Evolutionary conservation across 345 rosid species (phyloP), one percentile per base, ranked within the genome.

Genomic region (Syzygium aqueum): DNA sequence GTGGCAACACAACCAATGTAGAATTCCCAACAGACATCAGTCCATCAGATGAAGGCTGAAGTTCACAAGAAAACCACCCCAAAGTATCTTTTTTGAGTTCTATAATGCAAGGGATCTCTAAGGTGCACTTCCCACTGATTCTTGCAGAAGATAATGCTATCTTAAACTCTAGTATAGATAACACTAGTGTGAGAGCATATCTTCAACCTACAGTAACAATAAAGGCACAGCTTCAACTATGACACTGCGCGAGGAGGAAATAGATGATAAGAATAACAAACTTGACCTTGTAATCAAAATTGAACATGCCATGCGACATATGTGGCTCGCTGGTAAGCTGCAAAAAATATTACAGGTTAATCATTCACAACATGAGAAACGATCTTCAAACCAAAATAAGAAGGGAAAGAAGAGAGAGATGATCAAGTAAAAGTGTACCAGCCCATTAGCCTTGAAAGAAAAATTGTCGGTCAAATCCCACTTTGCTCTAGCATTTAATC

Each of bases 241-340:
- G 49, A 33, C 49, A 37, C 49, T 73, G 82, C 27, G 4, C 27
- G 21, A 73, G 82, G 49, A 73, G 82, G 27, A 37, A 73, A 73
- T 37, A 73, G 49, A 73, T 73, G 82, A 19, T 73, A 27, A 84
- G n/a, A 30, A 46, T 25, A 83, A 83, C 56, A 30, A 84, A 56
- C 30, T 84, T 87, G 51, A 97, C 99, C 98, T 95, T 95, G 94
- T 95, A 96, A 94, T 97, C 99, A 85, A 97, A 96, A 92, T 94
- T 95, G 91, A 93, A 87, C 94, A 95, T 93, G 87, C 93, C 99
- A 50, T 96, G 98, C 5, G 99, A 97, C 95, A 93, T 87, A 89
- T 97, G 99, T 77, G 92, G 95, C 91, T 97, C 99, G 84, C 88
- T 91, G 15, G 99, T 90, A 50, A 97, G 94, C 99, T 97, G 96